Base-by-base conservation (phyloP, 1,284 basidiomycete genomes). In the Heterobasidion irregulare region DNA sequence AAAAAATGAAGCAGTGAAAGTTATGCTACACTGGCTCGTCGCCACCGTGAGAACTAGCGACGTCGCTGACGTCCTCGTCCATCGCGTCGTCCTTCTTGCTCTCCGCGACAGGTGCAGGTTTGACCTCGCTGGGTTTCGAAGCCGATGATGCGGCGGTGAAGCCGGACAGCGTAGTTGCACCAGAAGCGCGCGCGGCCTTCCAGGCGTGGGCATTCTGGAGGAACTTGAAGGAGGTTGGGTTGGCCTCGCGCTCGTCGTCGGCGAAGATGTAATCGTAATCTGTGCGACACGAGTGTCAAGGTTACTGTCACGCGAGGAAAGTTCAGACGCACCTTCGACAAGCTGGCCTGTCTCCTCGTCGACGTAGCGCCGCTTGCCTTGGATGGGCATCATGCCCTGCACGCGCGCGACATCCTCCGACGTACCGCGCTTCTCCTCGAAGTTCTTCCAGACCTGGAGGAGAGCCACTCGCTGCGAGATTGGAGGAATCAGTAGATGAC, bases 201-300 rank as follows among this genome's bases (percentile, higher is more conserved):
- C 94, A 97, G 2, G 87, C 87, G 67, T 94, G 92, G 1, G 94
- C 94, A 77, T 90, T 91, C 68, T 95, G 88, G 67, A 97, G 75
- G 76, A 95, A 92, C 67, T 94, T 94, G 84, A 94, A 95, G 1
- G 92, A 84, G 0, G 91, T 87, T 0, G 94, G 92, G 65, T 96
- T 95, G 47, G 88, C 82, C 65, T 95, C 92, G 55, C 86, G 82
- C 65, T 96, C 92, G 77, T 98, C 94, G 75, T 97, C 94, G 35
- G 92, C 85, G 70, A 97, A 98, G 19, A 94, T 86, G 66, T 95
- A 83, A 67, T 96, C 94, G 86, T 90, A 96, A 66, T 95, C 92
- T 93, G 66, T 13, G 13, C 10, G 46, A 52, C n/a, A n/a, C n/a
- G n/a, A n/a, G n/a, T n/a, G n/a, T n/a, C n/a, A n/a, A n/a, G n/a